Evolutionary conservation across 768 basidiomycete species (phyloP), one percentile per base, ranked within the genome.

Genomic region (Punctularia strigosozonata): DNA sequence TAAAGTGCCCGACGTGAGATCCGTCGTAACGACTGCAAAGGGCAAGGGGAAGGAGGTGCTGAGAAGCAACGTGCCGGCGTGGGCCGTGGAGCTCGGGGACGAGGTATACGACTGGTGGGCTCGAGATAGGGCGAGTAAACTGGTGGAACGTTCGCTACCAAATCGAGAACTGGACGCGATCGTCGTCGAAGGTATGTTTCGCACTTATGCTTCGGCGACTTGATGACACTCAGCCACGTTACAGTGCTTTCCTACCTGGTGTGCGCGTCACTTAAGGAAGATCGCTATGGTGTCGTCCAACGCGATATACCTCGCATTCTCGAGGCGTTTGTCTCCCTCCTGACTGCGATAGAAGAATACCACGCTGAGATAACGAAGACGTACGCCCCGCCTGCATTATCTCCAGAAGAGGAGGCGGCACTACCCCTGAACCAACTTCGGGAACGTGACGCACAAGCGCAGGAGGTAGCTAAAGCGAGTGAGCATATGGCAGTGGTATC

Each of bases 251-350:
- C 80, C 1, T 67, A 70, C 36, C 62, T 90, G 6, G 66, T 72
- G 5, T 80, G 77, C 42, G 74, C 78, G 0, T 90, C 88, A 4
- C 60, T 91, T 12, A 64, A 66, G 1, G 89, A 90, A 54, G 88
- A 92, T 59, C 67, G 69, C 15, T 89, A 80, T 50, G 88, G 88
- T 17, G 72, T 79, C 24, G 84, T 89, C 10, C 89, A 91, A 53
- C 67, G 82, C 8, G 89, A 91, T 51, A 84, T 88, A 15, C 81
- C 87, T 0, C 77, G 74, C 43, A 75, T 88, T 21, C 55, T 92
- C 3, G 88, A 92, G 54, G 80, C 81, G 0, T 61, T 90, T 46
- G 53, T 82, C 10, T 69, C 69, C 0, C 82, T 80, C 61, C 65
- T 87, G 15, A 52, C 56, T 1, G 80, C 74, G 1, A 56, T 88